Base-by-base conservation (phyloP, 805 yeast species). In the Nakazawaea siamensis region DNA sequence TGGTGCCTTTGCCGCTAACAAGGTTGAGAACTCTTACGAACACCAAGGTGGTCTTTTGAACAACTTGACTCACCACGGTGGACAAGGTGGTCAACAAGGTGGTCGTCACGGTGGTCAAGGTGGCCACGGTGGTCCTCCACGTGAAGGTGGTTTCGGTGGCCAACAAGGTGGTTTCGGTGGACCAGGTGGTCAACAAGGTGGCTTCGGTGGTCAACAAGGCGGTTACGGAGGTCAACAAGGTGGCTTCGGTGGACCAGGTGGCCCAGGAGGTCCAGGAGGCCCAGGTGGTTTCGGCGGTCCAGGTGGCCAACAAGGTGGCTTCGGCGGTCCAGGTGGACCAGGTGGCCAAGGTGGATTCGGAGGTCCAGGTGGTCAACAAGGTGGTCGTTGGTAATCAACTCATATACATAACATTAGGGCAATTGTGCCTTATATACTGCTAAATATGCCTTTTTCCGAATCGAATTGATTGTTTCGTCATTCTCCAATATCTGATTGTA, bases 1-100 rank as follows among this genome's bases (percentile, higher is more conserved):
- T 20, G 80, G 80, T 52, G 78, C 77, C 7, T 43, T 70, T 37
- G 60, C 62, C 18, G 78, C 75, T 31, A 64, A 72, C 57, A 68
- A 72, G 54, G 43, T 62, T 23, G 70, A 65, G 46, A 63, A 68
- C 47, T 48, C 44, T 29, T 47, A 51, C 41, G 64, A 63, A 39
- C 43, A 55, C 21, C 37, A 27, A 16, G 33, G 23, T n/a, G 31
- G 31, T 28, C 5, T 28, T 9, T 28, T 28, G 31, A 28, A 28
- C 31, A 28, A 28, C 23, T 11, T 28, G 14, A 28, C 31, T 5
- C 31, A 28, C 31, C 31, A 28, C 31, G 18, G 18, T 23, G 23
- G 18, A 28, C 18, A 18, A 14, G 43, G 28, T 24, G 18, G 23
- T 8, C 27, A 32, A 16, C 34, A 34, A 18, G 47, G 45, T 36